phyloP scores from a whole-genome alignment of 1,284 basidiomycete genomes.

The Vanrija sp. region DNA sequence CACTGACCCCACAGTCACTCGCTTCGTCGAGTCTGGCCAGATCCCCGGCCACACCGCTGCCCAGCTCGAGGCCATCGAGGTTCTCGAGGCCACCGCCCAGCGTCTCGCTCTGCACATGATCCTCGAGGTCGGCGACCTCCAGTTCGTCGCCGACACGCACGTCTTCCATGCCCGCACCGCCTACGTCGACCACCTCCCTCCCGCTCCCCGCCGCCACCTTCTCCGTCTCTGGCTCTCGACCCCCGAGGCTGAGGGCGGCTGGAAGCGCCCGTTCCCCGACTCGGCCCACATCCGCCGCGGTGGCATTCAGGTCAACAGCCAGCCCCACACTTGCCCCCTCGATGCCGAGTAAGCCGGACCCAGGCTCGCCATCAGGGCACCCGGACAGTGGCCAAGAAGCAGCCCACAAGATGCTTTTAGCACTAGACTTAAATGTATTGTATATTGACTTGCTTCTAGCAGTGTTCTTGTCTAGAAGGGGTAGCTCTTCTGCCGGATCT shows the following conservation, averaged over 20 bases:
- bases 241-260: slow-evolving; percentile 46
- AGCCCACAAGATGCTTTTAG: too few relatives aligned
- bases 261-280: slow-evolving; percentile 48
- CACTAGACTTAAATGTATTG: too few relatives aligned
- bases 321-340: slow-evolving; percentile 45
- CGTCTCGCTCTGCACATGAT: slow-evolving; percentile 49
- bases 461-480: too few relatives aligned
- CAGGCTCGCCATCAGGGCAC: too few relatives aligned
- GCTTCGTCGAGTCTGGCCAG: slow-evolving; percentile 41
- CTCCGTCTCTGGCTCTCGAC: slow-evolving; percentile 51
- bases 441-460: too few relatives aligned
- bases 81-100: slow-evolving; percentile 49
- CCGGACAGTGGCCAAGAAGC: too few relatives aligned
- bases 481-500: too few relatives aligned
- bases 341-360: slow-evolving; percentile 43
- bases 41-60: slow-evolving; percentile 41
- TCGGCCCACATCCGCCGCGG: slow-evolving; percentile 41
- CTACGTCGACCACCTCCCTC: slow-evolving; percentile 48
- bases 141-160: slow-evolving; percentile 43
- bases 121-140: slow-evolving; percentile 49
- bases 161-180: slow-evolving; percentile 50
- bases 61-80: slow-evolving; percentile 48
- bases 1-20: background rate
- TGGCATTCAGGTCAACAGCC: slow-evolving; percentile 44
- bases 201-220: slow-evolving; percentile 47